Evolutionary conservation across 441 rosid genomes (phyloP).

Genomic region (Erodium trifolium): DNA sequence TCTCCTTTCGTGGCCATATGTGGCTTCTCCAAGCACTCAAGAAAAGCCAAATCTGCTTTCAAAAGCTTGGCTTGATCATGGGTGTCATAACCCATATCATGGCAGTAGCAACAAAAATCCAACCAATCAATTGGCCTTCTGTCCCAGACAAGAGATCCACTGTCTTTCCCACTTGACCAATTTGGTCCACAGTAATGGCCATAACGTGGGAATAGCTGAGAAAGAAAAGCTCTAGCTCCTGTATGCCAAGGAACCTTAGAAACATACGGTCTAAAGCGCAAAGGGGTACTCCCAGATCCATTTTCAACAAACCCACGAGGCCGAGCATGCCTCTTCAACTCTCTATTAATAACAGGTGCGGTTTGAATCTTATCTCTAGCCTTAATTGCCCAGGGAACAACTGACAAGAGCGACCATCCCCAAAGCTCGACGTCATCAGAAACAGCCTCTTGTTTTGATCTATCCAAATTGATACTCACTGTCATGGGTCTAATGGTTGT

Average conservation of each 20-base stretch:
- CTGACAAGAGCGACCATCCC: constrained; percentile 54
- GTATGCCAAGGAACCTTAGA: constrained; percentile 96
- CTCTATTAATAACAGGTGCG: constrained; percentile 52
- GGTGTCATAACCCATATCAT: constrained; percentile 80
- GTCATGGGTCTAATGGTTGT: constrained; percentile 30
- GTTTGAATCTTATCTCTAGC: constrained; percentile 24
- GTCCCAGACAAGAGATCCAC: constrained; percentile 84
- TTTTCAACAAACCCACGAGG: constrained; percentile 23
- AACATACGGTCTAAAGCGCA: constrained; percentile 86
- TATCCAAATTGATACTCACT: constrained; percentile 31
- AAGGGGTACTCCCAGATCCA: constrained; percentile 19
- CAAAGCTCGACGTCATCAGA: constrained; percentile 41
- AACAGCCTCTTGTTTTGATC: constrained; percentile 26
- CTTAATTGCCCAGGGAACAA: constrained; percentile 39
- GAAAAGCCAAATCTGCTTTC: constrained; percentile 78
- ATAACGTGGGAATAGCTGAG: constrained; percentile 81
- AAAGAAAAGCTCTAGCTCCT: constrained; percentile 76
- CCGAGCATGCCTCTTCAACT: constrained; percentile 43
- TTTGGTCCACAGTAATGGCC: constrained; percentile 97
- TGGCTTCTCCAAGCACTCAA: constrained; percentile 81
- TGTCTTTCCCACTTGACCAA: constrained; percentile 93
- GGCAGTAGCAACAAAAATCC: constrained; percentile 95
- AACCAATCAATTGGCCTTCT: constrained; percentile 92
- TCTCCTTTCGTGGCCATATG: constrained; percentile 48
- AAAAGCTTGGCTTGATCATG: constrained; percentile 42